These are phyloP conservation scores for Fusarium sp. DNA, from an alignment of 2,329 filamentous ascomycete genomes.

Conservation along the genomic window DNA sequence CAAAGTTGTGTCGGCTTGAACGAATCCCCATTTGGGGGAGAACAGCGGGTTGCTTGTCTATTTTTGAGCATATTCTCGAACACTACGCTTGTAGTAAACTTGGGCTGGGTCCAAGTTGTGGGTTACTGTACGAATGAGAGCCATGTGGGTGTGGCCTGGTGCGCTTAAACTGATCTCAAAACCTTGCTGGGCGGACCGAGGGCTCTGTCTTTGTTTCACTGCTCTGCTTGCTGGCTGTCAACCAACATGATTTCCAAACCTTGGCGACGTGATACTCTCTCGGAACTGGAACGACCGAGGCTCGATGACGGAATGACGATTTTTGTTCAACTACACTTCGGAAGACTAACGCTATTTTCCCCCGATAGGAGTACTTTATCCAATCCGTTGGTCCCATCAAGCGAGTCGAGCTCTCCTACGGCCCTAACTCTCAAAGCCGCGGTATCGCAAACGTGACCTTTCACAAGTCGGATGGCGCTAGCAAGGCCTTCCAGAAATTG, in stretches of 20 bases:
- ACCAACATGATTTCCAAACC: slow-evolving; percentile 26
- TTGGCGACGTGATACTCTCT: slow-evolving; percentile 38
- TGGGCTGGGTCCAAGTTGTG: slow-evolving; percentile 33
- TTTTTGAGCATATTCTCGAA: neutral
- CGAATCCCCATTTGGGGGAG: neutral
- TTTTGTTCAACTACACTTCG: slow-evolving; percentile 43
- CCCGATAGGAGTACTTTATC: slow-evolving; percentile 92
- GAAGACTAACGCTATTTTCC: slow-evolving; percentile 72
- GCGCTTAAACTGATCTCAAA: slow-evolving; percentile 3
- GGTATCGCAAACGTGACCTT: slow-evolving; percentile 94
- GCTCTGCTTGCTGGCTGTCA: slow-evolving; percentile 44
- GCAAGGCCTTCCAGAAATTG: slow-evolving; percentile 82
- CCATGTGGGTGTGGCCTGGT: slow-evolving; percentile 16
- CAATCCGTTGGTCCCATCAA: slow-evolving; percentile 90
- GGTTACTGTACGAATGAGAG: slow-evolving; percentile 22
- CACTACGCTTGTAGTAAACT: slow-evolving; percentile 8
- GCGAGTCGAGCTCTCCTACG: slow-evolving; percentile 90
- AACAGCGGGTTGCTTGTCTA: neutral
- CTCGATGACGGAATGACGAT: slow-evolving; percentile 45
- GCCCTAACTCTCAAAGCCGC: slow-evolving; percentile 88
- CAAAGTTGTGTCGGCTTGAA: slow-evolving; percentile 3
- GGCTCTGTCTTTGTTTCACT: slow-evolving; percentile 39
- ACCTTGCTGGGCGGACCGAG: neutral
- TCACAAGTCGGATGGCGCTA: slow-evolving; percentile 79
- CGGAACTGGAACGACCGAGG: slow-evolving; percentile 46